These are phyloP conservation scores for Metschnikowia colocasiae DNA, from an alignment of 805 yeast species.

Conservation along the genomic window DNA sequence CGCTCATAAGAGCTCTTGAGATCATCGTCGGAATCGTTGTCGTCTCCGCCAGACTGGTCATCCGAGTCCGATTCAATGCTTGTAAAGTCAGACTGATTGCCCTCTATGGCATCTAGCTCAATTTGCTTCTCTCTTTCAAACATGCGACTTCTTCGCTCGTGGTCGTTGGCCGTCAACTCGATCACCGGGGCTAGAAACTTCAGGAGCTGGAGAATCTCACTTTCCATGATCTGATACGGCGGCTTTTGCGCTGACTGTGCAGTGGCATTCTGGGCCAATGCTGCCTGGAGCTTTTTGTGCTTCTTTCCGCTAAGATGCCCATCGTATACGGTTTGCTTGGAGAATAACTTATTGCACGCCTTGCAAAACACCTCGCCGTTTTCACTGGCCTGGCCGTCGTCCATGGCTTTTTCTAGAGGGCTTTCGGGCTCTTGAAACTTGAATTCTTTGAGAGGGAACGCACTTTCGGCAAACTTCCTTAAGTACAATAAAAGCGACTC, in stretches of 20 bases:
- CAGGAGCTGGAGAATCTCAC: not conserved
- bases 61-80: conserved; percentile 24
- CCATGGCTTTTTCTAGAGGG: not conserved
- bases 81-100: conserved; percentile 40
- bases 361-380: conserved; percentile 47
- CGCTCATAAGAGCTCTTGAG: conserved; percentile 40
- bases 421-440: not conserved
- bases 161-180: conserved; percentile 52
- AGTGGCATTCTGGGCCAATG: not conserved
- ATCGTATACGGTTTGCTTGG: conserved; percentile 60
- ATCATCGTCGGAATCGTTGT: conserved; percentile 25
- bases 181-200: conserved; percentile 35
- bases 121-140: conserved; percentile 66
- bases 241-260: not conserved
- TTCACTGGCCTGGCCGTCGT: conserved; percentile 17
- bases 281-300: conserved; percentile 51
- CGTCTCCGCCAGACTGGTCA: conserved; percentile 7
- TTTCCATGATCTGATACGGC: not conserved
- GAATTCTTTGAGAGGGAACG: conserved; percentile 20
- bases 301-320: conserved; percentile 73
- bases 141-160: conserved; percentile 62
- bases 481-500: conserved; percentile 48
- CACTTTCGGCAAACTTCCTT: conserved; percentile 41
- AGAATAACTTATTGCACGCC: conserved; percentile 60
- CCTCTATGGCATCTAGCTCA: conserved; percentile 43